phyloP scores from a whole-genome alignment of 2,329 filamentous ascomycete species.

The Penicillium oxalicum region DNA sequence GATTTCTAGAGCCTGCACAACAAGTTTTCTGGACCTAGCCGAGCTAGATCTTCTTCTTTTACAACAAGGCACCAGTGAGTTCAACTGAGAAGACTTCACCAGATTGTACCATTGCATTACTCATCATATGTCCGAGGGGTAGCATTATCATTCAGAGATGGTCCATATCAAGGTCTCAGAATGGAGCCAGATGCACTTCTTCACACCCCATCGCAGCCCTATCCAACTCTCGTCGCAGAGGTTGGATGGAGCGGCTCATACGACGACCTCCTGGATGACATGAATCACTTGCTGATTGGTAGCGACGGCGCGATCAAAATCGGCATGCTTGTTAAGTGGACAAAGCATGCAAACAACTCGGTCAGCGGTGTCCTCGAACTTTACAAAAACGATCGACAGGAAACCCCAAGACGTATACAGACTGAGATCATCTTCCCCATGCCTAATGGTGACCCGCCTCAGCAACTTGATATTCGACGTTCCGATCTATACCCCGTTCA shows the following conservation, averaged over 20 bases:
- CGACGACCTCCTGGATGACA: neutral
- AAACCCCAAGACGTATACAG: neutral
- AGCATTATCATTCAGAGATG: neutral
- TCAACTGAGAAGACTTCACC: neutral
- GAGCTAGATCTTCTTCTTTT: neutral
- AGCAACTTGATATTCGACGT: neutral
- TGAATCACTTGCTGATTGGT: slow-evolving; percentile 1
- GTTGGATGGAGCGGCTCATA: neutral
- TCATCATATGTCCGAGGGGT: neutral
- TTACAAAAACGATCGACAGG: neutral
- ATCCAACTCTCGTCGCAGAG: neutral
- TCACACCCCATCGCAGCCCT: neutral
- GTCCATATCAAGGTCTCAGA: neutral
- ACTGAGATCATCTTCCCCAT: slow-evolving; percentile 1
- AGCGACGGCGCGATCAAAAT: slow-evolving; percentile 3
- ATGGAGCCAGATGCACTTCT: neutral
- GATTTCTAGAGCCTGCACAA: neutral
- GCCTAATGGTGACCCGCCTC: neutral
- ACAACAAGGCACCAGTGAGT: neutral
- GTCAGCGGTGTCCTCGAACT: neutral
- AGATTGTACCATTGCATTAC: neutral
- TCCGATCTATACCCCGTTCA: too few relatives aligned
- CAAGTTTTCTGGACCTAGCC: neutral
- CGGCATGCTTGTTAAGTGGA: slow-evolving; percentile 1
- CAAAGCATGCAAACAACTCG: neutral